These are phyloP conservation scores for Auricularia heimuer DNA, from an alignment of 768 basidiomycete genomes.

Conservation along the genomic window DNA sequence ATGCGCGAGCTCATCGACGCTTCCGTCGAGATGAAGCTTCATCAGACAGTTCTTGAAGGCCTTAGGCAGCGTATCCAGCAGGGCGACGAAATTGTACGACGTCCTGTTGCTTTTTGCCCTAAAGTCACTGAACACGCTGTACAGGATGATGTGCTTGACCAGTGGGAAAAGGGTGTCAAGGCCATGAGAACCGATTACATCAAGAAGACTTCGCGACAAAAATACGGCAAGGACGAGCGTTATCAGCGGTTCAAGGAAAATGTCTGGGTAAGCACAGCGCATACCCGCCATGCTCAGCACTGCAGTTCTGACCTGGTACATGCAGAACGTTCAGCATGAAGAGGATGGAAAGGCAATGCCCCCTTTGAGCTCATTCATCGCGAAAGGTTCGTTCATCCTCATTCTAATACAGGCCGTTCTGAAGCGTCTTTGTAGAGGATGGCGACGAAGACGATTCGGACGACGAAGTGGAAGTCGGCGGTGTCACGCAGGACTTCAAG, in stretches of 20 bases:
- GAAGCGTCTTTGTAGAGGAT: constrained; percentile 41
- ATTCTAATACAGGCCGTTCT: background rate
- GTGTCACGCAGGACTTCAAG: constrained; percentile 70
- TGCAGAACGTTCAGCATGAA: constrained; percentile 38
- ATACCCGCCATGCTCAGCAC: background rate
- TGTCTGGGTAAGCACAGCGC: constrained; percentile 47
- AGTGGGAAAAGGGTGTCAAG: constrained; percentile 41
- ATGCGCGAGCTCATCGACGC: constrained; percentile 66
- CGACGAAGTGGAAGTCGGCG: constrained; percentile 83
- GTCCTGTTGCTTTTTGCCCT: background rate
- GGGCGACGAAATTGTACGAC: constrained; percentile 52
- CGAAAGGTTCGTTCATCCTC: constrained; percentile 40
- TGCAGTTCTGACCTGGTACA: background rate
- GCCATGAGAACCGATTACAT: constrained; percentile 37
- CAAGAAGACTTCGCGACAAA: constrained; percentile 63
- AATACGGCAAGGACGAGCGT: constrained; percentile 52
- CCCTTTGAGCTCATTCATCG: constrained; percentile 63
- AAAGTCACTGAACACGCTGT: constrained; percentile 4
- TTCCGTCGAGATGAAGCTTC: constrained; percentile 46
- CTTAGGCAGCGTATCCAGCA: constrained; percentile 47
- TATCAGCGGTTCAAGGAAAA: constrained; percentile 55
- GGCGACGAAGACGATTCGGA: constrained; percentile 78
- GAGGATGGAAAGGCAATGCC: constrained; percentile 50
- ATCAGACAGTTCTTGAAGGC: constrained; percentile 42
- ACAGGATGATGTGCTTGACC: constrained; percentile 42